Evolutionary conservation across 805 yeast genomes (phyloP).

Genomic region (Saccharomycopsis babjevae): DNA sequence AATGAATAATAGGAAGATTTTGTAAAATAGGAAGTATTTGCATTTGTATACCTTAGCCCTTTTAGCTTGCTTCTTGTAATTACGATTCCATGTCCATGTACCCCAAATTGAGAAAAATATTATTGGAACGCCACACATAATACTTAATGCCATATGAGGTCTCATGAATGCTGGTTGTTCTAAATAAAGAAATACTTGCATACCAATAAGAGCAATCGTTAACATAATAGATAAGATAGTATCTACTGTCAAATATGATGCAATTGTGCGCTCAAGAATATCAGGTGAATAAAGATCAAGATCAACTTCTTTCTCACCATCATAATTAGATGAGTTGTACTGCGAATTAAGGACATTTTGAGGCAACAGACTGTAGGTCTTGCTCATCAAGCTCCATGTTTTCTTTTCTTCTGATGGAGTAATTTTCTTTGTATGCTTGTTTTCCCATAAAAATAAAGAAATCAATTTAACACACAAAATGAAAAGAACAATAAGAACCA

Average conservation of each 20-base stretch:
- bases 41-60: not conserved
- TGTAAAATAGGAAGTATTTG: not conserved
- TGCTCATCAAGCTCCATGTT: not conserved
- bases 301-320: not conserved
- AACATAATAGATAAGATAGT: not conserved
- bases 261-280: not conserved
- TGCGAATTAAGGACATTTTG: not conserved
- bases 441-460: not conserved
- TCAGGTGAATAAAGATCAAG: not conserved
- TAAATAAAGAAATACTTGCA: not conserved
- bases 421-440: not conserved
- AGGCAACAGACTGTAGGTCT: not conserved
- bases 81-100: not conserved
- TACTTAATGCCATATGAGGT: not conserved
- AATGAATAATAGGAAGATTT: not conserved
- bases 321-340: not conserved
- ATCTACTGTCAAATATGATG: not conserved
- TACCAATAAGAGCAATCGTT: not conserved
- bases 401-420: not conserved
- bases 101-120: not conserved
- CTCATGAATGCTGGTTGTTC: not conserved
- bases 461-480: not conserved
- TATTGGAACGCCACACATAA: not conserved
- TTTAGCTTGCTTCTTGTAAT: not conserved
- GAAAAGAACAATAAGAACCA: conserved; percentile 1